Percentiles rank a stretch among this genome's conserved stretches.
phyloP scores from a whole-genome alignment of 2,329 filamentous ascomycete genomes.

The Trichoderma koningiopsis region DNA sequence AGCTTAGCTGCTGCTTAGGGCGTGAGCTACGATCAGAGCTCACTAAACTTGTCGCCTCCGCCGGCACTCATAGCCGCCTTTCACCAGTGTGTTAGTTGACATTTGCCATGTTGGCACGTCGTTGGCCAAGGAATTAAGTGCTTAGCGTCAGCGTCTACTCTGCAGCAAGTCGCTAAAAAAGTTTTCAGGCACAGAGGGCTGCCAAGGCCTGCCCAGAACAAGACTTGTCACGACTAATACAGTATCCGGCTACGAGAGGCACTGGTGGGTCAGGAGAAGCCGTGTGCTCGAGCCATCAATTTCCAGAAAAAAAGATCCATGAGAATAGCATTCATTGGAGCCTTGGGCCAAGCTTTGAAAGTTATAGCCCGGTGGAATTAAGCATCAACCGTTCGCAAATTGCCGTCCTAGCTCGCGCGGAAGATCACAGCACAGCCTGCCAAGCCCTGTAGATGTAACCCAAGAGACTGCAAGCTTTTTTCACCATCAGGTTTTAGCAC shows the following conservation, averaged over 20 bases:
- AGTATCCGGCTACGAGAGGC: background rate
- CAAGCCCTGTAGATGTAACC: background rate
- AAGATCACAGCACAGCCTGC: background rate
- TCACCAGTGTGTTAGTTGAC: background rate
- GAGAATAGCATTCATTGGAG: background rate
- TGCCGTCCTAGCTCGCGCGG: background rate
- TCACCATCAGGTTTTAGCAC: background rate
- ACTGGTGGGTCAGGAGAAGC: conserved; percentile 16
- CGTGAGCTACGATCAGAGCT: conserved; percentile 3
- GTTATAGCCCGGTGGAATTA: conserved; percentile 8
- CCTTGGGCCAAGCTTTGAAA: conserved; percentile 5
- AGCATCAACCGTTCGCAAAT: background rate
- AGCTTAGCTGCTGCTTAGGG: conserved; percentile 12
- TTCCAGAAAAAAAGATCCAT: background rate
- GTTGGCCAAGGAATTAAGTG: background rate
- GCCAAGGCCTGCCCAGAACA: too few relatives aligned
- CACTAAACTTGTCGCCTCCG: background rate
- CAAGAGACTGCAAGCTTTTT: background rate
- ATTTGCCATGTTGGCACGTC: conserved; percentile 6
- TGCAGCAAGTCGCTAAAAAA: background rate
- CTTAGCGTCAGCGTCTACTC: conserved; percentile 23
- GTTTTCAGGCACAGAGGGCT: background rate
- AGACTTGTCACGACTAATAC: background rate
- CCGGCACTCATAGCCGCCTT: conserved; percentile 12
- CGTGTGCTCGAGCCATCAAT: conserved; percentile 8